A percentile compares a stretch with the other conserved stretches of the same genome.
phyloP scores from a whole-genome alignment of 2,329 filamentous ascomycete species.

The Alternaria arborescens region DNA sequence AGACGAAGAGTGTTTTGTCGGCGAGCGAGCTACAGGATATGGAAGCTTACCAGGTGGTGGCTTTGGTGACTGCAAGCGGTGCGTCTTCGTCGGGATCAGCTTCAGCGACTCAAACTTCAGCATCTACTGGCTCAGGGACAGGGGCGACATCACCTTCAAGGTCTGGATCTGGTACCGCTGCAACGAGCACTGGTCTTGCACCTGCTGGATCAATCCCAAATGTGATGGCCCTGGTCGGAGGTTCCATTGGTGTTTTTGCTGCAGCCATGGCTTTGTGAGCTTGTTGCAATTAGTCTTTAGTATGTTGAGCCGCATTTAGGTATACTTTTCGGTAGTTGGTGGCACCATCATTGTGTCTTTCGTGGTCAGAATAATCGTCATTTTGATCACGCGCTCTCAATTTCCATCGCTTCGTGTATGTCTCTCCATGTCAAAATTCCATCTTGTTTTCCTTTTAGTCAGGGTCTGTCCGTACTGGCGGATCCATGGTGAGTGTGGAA shows the following conservation, averaged over 20 bases:
- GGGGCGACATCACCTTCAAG: constrained; percentile 16
- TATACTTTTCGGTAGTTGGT: not conserved
- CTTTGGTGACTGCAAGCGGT: constrained; percentile 24
- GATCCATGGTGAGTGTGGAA: not conserved
- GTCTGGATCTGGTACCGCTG: constrained; percentile 20
- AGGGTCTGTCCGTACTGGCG: not conserved
- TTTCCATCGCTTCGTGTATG: not conserved
- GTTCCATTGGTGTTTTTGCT: constrained; percentile 33
- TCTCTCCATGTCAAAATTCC: not conserved
- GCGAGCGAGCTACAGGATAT: constrained; percentile 17
- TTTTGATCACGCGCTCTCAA: not conserved
- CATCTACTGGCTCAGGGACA: constrained; percentile 3
- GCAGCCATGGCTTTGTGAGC: constrained; percentile 36
- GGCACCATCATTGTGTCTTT: not conserved
- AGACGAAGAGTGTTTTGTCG: constrained; percentile 9
- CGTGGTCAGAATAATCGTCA: not conserved
- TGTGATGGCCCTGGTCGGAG: constrained; percentile 31
- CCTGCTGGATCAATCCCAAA: constrained; percentile 29
- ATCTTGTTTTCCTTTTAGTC: not conserved
- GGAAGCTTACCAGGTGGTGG: constrained; percentile 15
- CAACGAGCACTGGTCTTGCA: constrained; percentile 27
- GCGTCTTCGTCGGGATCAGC: constrained; percentile 12
- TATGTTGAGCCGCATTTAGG: not conserved
- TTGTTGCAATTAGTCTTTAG: not conserved
- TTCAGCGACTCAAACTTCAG: constrained; percentile 3